Base-by-base conservation (phyloP, 108 stramenopile genomes). In the Fragilaria crotonensis region DNA sequence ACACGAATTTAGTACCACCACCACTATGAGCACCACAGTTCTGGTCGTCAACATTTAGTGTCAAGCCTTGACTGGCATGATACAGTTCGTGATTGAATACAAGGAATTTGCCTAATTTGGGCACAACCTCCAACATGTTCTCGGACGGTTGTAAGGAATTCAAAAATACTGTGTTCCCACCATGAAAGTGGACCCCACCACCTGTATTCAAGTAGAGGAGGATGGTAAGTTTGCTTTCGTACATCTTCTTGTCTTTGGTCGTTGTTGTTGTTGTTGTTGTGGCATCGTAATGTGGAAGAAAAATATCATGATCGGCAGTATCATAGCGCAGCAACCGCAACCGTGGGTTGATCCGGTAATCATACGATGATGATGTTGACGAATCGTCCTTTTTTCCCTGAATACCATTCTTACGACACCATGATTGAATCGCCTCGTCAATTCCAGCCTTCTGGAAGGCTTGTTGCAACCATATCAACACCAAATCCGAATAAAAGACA, bases 81-180 rank as follows among this genome's bases (percentile, higher is more conserved):
- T 60, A 89, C 25, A 89, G 62, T 62, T 84, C 84, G 63, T 89
- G 87, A 46, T 85, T 83, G 54, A 89, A 89, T 3, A 89, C 49
- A 7, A 83, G 81, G 18, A 63, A 66, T 7, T 59, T 72, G 17
- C 87, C 87, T 22, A 52, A 36, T 5, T 71, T 45, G 7, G 87
- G 84, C 22, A 59, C 72, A 11, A 84, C 7, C 7, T 41, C 36
- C 36, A 7, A 41, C 7, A 11, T 7, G 14, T 41, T 7, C 7
- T 14, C 11, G 14, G 36, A 11, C 14, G 36, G 36, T 11, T 41
- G 11, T 14, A 41, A 41, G 7, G 14, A 11, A 41, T 14, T 41
- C 14, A 11, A 14, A 41, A 41, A 47, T 9, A 36, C 70, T 17
- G 64, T 66, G 27, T 50, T 33, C 25, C 21, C 41, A 7, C 47